Conservation (phyloP, 768 basidiomycete genomes). For the Clitopilus hobsonii region DNA sequence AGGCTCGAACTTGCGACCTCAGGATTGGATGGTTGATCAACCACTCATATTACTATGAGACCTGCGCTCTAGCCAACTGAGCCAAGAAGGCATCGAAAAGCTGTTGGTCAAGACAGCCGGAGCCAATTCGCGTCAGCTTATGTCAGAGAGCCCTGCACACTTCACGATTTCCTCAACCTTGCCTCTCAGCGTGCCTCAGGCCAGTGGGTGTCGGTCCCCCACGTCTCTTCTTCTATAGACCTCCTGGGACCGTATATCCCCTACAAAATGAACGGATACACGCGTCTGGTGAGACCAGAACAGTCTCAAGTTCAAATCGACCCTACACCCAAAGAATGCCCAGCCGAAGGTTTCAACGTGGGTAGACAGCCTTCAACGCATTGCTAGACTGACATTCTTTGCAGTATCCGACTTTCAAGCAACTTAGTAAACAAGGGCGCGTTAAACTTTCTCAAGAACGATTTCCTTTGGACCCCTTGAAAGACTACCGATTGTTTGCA, state of each 20-base stretch:
- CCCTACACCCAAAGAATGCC: conserved; percentile 29
- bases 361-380: conserved; percentile 11
- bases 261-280: conserved; percentile 28
- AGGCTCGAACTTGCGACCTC: conserved; percentile 54
- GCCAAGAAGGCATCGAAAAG: conserved; percentile 33
- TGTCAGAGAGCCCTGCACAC: background rate
- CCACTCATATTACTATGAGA: conserved; percentile 39
- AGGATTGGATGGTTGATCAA: conserved; percentile 27
- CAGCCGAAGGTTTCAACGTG: conserved; percentile 43
- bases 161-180: background rate
- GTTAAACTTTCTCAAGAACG: conserved; percentile 53
- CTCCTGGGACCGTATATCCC: too few species aligned
- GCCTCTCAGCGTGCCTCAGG: background rate
- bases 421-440: conserved; percentile 59
- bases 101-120: background rate
- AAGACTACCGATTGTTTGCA: conserved; percentile 47
- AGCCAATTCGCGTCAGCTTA: background rate
- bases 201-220: too few species aligned
- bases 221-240: too few species aligned
- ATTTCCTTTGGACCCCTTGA: conserved; percentile 38
- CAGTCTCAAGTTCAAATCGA: conserved; percentile 33
- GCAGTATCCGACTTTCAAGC: conserved; percentile 46
- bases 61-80: conserved; percentile 55
- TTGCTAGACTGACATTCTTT: background rate
- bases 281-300: conserved; percentile 30